Evolutionary conservation across 805 yeast genomes (phyloP).

Genomic region (Ogataea sp.): DNA sequence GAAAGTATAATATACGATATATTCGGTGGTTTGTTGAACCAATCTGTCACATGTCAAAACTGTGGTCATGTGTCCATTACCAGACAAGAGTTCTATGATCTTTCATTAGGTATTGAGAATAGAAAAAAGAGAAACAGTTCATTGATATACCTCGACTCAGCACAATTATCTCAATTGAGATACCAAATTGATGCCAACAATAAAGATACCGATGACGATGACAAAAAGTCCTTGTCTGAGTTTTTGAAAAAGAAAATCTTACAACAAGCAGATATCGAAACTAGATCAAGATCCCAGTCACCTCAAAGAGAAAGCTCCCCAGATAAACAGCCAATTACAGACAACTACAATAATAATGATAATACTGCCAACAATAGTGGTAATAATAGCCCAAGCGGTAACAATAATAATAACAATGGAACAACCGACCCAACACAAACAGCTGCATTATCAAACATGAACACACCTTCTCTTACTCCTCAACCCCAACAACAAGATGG

Average conservation of each 20-base stretch:
- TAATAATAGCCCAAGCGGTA: background rate
- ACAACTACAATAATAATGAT: slow-evolving; percentile 2
- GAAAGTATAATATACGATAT: slow-evolving; percentile 82
- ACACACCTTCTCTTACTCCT: no score
- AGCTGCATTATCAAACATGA: no score
- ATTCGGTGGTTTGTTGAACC: slow-evolving; percentile 86
- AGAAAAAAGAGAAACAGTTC: slow-evolving; percentile 32
- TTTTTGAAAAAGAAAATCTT: slow-evolving; percentile 21
- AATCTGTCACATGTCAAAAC: slow-evolving; percentile 71
- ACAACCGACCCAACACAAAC: no score
- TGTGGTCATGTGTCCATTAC: slow-evolving; percentile 84
- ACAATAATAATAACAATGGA: slow-evolving; percentile 1
- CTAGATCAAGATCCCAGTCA: slow-evolving; percentile 13
- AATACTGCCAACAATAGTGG: background rate
- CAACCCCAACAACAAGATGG: slow-evolving; percentile 2
- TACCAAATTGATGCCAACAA: slow-evolving; percentile 20
- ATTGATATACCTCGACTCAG: slow-evolving; percentile 14
- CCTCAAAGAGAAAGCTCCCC: background rate
- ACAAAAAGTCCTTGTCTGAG: slow-evolving; percentile 17
- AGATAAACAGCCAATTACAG: no score
- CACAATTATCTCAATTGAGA: slow-evolving; percentile 18
- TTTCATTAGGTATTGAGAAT: slow-evolving; percentile 69
- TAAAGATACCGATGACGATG: slow-evolving; percentile 1
- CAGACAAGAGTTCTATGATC: slow-evolving; percentile 88
- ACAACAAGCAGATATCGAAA: slow-evolving; percentile 15